Evolutionary conservation across 2,329 filamentous ascomycete genomes (phyloP), one percentile per base, ranked within the genome.

Genomic region (Cladosporium austrohemisphaericum): DNA sequence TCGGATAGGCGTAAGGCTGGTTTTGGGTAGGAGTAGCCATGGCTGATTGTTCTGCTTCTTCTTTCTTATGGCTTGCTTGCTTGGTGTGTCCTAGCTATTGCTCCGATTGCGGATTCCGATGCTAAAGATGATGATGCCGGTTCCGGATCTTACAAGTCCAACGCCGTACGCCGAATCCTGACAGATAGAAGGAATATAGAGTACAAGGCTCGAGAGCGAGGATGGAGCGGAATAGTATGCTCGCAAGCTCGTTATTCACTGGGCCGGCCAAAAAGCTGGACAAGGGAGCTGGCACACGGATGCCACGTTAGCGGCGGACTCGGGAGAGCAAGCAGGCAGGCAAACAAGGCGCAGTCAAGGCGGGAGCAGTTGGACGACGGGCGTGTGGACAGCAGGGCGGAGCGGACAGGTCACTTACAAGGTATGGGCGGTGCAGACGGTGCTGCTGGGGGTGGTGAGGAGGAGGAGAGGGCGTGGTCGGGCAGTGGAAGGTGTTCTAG

Each of bases 21-120:
- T 54, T 52, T 41, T 61, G 59, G 37, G 59, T 61, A 14, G 60
- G 60, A 46, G 59, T 63, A 32, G 60, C 58, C 60, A 63, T 63
- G 52, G 44, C 52, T 57, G 38, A 26, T 45, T 49, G 33, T 40
- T 31, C 26, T n/a, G n/a, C n/a, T n/a, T n/a, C n/a, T n/a, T n/a
- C n/a, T n/a, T n/a, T n/a, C 9, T 41, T 13, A n/a, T n/a, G n/a
- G n/a, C n/a, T 38, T 13, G 35, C 23, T 38, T 38, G 35, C 35
- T 28, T 16, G 10, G 23, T 11, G 25, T 29, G 23, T 47, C 44
- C 44, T 38, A 47, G 44, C 44, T 47, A 38, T 47, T 47, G 20
- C 31, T 28, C 33, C 19, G 31, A 18, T 5, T 18, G 2, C 20
- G 23, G 26, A n/a, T 11, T 29, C 25, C 25, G 44, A 31, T 38